These are phyloP conservation scores for Clitopilus passeckerianus DNA, from an alignment of 768 basidiomycete species.

Conservation along the genomic window DNA sequence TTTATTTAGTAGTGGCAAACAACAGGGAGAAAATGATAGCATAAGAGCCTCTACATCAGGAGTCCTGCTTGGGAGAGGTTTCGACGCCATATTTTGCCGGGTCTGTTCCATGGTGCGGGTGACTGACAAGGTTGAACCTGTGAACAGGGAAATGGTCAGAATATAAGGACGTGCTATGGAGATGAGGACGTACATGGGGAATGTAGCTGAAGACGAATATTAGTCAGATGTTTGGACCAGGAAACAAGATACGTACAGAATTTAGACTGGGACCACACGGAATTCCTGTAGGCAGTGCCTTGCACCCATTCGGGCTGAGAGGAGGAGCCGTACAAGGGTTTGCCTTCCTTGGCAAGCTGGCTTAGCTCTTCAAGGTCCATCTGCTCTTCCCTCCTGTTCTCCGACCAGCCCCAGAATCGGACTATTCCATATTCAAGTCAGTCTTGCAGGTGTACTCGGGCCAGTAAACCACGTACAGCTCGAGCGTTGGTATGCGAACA, in stretches of 20 bases:
- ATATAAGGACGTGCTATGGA: neutral
- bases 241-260: conserved; percentile 53
- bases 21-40: neutral
- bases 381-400: conserved; percentile 80
- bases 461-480: conserved; percentile 55
- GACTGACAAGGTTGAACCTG: conserved; percentile 96
- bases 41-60: conserved; percentile 1
- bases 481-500: conserved; percentile 89
- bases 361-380: conserved; percentile 76
- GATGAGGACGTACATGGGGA: conserved; percentile 62
- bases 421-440: conserved; percentile 33
- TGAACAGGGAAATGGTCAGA: conserved; percentile 2
- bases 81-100: conserved; percentile 69
- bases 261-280: conserved; percentile 90
- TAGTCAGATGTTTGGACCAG: conserved; percentile 7
- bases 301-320: conserved; percentile 84
- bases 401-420: conserved; percentile 95
- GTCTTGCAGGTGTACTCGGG: neutral
- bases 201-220: conserved; percentile 39
- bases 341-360: conserved; percentile 68
- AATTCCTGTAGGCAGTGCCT: conserved; percentile 82
- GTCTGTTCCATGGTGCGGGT: conserved; percentile 82
- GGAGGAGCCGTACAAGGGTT: conserved; percentile 83
- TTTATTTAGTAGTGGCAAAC: neutral
- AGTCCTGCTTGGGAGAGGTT: conserved; percentile 21